These are phyloP conservation scores for Fusarium napiforme DNA, from an alignment of 2,329 filamentous ascomycete genomes.

Conservation along the genomic window DNA sequence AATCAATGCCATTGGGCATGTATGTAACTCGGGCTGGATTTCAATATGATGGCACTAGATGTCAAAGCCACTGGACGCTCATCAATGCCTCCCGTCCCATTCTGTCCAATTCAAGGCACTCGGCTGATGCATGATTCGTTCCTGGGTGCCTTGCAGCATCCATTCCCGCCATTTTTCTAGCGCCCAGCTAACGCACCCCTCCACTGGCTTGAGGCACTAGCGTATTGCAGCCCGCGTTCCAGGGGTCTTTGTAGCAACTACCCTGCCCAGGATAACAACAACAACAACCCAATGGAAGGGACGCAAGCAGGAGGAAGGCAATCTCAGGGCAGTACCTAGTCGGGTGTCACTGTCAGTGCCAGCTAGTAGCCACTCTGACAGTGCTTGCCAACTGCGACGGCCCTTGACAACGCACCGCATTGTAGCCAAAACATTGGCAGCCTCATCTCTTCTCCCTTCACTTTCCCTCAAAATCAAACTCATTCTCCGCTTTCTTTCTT, in stretches of 20 bases:
- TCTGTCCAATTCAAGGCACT: conserved; percentile 7
- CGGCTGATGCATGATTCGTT: conserved; percentile 24
- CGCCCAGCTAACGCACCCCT: conserved; percentile 24
- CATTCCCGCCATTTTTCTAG: conserved; percentile 23
- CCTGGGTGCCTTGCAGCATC: conserved; percentile 39
- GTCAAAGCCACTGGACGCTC: neutral
- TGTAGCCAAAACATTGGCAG: conserved; percentile 39
- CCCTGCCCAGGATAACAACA: neutral
- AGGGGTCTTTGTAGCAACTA: conserved; percentile 32
- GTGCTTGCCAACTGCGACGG: conserved; percentile 26
- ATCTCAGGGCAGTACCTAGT: neutral
- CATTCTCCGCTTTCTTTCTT: conserved; percentile 9
- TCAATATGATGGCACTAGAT: conserved; percentile 17
- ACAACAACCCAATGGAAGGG: neutral
- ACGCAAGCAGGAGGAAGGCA: neutral
- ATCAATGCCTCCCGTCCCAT: conserved; percentile 16
- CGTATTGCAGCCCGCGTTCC: conserved; percentile 1
- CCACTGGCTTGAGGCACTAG: conserved; percentile 29
- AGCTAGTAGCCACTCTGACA: conserved; percentile 1
- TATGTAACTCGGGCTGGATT: neutral
- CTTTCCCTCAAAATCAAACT: conserved; percentile 24
- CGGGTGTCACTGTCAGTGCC: neutral
- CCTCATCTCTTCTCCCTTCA: conserved; percentile 42
- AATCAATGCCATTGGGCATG: conserved; percentile 1
- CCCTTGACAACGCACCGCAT: conserved; percentile 16